These are phyloP conservation scores for Arthrobotrys pseudoclavata DNA, from an alignment of 2,329 filamentous ascomycete species.

Conservation along the genomic window DNA sequence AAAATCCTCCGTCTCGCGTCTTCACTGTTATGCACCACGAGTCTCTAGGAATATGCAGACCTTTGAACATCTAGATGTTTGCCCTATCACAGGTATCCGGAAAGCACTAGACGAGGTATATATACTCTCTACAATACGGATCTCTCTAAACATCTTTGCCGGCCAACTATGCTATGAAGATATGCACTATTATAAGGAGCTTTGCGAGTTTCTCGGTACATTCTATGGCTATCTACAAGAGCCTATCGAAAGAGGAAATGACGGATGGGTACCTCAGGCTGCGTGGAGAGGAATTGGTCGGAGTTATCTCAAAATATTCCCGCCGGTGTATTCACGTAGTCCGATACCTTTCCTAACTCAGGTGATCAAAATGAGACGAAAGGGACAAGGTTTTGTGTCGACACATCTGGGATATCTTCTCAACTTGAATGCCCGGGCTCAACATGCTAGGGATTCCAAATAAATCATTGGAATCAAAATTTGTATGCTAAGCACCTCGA, in stretches of 20 bases:
- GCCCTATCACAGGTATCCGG: constrained; percentile 66
- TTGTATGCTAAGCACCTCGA: too few species aligned
- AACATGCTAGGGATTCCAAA: too few species aligned
- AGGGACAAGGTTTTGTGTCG: constrained; percentile 66
- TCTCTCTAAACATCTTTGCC: constrained; percentile 73
- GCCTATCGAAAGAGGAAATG: not conserved
- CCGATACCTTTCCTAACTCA: constrained; percentile 67
- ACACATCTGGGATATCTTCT: constrained; percentile 67
- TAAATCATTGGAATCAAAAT: too few species aligned
- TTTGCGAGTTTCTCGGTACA: constrained; percentile 70
- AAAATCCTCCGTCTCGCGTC: constrained; percentile 67
- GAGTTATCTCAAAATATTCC: constrained; percentile 23
- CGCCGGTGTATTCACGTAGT: too few species aligned
- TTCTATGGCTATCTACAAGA: constrained; percentile 65
- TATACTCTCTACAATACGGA: constrained; percentile 70
- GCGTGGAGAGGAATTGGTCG: constrained; percentile 5
- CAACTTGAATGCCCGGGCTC: too few species aligned
- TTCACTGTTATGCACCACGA: constrained; percentile 70
- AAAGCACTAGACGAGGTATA: not conserved
- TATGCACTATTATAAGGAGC: too few species aligned
- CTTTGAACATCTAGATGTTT: constrained; percentile 56
- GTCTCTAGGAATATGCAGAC: constrained; percentile 65
- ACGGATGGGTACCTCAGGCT: constrained; percentile 49
- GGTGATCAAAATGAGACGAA: constrained; percentile 65
- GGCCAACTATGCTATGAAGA: too few species aligned